Evolutionary conservation across 257 asterid species (phyloP).

Genomic region (Orobanche coerulescens): DNA sequence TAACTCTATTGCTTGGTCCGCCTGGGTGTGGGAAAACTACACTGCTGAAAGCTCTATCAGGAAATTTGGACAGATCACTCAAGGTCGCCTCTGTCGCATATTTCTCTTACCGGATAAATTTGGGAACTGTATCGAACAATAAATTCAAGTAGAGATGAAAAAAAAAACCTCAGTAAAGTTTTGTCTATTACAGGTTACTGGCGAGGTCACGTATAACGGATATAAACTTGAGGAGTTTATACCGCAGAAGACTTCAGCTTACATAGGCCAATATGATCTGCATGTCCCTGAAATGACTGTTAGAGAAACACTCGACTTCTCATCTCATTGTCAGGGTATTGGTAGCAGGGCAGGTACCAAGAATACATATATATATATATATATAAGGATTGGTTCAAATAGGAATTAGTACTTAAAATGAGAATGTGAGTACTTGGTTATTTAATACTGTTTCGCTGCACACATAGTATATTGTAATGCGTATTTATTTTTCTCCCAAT

Average conservation of each 20-base stretch:
- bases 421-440: too few relatives aligned
- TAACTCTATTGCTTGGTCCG: constrained; percentile 62
- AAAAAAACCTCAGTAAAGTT: too few relatives aligned
- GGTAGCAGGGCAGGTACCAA: constrained; percentile 49
- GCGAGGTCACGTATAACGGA: constrained; percentile 55
- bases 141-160: too few relatives aligned
- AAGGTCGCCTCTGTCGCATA: constrained; percentile 23
- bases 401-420: too few relatives aligned
- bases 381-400: too few relatives aligned
- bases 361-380: neutral
- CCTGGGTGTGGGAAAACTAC: constrained; percentile 71
- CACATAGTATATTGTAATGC: too few relatives aligned
- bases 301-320: constrained; percentile 55
- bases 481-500: too few relatives aligned
- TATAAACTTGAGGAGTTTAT: constrained; percentile 48
- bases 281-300: constrained; percentile 63
- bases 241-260: constrained; percentile 56
- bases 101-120: neutral
- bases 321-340: constrained; percentile 54
- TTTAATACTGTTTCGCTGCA: too few relatives aligned
- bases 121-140: too few relatives aligned
- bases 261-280: constrained; percentile 50
- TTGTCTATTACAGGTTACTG: constrained; percentile 30
- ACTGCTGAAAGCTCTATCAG: constrained; percentile 57
- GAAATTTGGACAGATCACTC: constrained; percentile 44